These are phyloP conservation scores for Camptophora hylomeconis DNA, from an alignment of 2,329 filamentous ascomycete genomes.

Conservation along the genomic window DNA sequence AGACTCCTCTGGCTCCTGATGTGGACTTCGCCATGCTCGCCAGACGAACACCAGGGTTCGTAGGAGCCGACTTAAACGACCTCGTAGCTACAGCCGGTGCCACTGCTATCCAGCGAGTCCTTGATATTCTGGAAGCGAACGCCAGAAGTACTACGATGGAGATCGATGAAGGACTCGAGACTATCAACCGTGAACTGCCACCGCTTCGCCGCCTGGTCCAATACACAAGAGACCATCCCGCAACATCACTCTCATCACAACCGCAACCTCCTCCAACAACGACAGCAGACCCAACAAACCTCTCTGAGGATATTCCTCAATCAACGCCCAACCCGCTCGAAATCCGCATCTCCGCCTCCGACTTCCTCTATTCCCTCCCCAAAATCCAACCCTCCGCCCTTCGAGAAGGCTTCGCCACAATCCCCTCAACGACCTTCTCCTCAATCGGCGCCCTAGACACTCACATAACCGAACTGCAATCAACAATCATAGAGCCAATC, in stretches of 20 bases:
- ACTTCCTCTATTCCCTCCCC: slow-evolving; percentile 65
- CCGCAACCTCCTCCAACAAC: slow-evolving; percentile 1
- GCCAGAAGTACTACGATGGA: slow-evolving; percentile 38
- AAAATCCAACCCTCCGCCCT: slow-evolving; percentile 69
- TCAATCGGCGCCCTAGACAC: slow-evolving; percentile 74
- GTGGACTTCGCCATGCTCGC: slow-evolving; percentile 65
- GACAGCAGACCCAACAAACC: slow-evolving; percentile 1
- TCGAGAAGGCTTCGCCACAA: slow-evolving; percentile 86
- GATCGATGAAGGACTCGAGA: slow-evolving; percentile 27
- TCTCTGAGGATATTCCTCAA: background rate
- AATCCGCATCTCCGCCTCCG: slow-evolving; percentile 46
- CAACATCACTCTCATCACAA: background rate
- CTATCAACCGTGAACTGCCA: slow-evolving; percentile 3
- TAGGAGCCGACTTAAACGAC: slow-evolving; percentile 75
- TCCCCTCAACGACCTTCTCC: slow-evolving; percentile 84
- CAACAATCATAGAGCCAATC: slow-evolving; percentile 84
- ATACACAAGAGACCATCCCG: slow-evolving; percentile 7
- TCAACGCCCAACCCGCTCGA: background rate
- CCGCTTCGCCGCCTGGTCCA: slow-evolving; percentile 10
- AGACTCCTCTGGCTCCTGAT: slow-evolving; percentile 50
- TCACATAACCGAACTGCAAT: slow-evolving; percentile 70
- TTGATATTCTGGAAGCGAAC: slow-evolving; percentile 36
- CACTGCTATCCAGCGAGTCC: slow-evolving; percentile 49
- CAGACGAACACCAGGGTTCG: slow-evolving; percentile 79
- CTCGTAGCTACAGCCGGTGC: slow-evolving; percentile 53